Evolutionary conservation across 2,329 filamentous ascomycete genomes (phyloP).

Genomic region (Bisporella sp.): DNA sequence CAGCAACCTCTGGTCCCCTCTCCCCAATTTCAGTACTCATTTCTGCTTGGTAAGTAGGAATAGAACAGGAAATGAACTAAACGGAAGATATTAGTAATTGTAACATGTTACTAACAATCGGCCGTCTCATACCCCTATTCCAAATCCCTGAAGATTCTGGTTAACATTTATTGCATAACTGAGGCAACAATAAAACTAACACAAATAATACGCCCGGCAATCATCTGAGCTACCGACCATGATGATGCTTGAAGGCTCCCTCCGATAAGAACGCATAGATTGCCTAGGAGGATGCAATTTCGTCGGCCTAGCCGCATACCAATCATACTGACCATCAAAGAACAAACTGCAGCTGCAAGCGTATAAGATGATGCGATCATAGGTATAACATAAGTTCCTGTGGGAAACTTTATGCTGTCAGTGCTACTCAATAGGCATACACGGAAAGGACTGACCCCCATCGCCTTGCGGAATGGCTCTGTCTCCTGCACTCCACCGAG

Average conservation of each 20-base stretch:
- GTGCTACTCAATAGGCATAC: no score
- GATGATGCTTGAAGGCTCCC: not conserved
- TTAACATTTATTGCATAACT: no score
- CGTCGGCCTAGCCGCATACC: not conserved
- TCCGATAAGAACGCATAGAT: not conserved
- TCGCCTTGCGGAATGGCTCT: not conserved
- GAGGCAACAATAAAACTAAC: not conserved
- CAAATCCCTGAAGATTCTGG: no score
- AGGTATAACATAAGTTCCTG: not conserved
- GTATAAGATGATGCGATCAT: not conserved
- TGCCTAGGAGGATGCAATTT: not conserved
- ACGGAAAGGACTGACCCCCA: not conserved
- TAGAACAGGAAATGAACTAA: no score
- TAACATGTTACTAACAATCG: no score
- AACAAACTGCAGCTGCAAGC: not conserved
- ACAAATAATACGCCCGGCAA: not conserved
- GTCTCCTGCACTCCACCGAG: conserved; percentile 26
- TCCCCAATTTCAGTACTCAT: no score
- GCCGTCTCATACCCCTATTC: no score
- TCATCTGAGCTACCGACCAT: not conserved
- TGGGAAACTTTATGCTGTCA: not conserved
- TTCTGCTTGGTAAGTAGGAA: no score
- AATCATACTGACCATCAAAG: not conserved
- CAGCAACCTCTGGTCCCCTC: no score
- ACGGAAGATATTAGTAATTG: no score